These are phyloP conservation scores for Sistotremastrum suecicum DNA, from an alignment of 768 basidiomycete genomes.

Conservation along the genomic window DNA sequence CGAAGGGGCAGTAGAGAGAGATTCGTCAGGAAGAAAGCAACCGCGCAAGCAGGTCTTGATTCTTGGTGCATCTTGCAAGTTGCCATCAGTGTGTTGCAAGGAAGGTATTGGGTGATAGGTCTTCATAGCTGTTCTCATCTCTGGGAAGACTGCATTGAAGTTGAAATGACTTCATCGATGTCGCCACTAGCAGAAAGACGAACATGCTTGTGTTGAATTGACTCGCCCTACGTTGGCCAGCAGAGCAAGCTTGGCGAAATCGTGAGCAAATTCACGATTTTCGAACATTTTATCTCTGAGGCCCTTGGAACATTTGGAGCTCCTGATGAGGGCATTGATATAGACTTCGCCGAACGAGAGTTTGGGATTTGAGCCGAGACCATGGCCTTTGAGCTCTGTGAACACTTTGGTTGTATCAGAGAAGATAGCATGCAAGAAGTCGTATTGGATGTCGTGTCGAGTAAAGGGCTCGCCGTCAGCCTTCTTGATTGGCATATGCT, in stretches of 20 bases:
- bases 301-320: constrained; percentile 53
- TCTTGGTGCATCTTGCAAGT: constrained; percentile 65
- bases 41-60: constrained; percentile 65
- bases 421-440: constrained; percentile 73
- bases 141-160: constrained; percentile 46
- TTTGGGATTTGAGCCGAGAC: constrained; percentile 24
- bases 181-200: constrained; percentile 15
- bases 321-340: constrained; percentile 63
- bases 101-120: constrained; percentile 70
- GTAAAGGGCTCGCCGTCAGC: constrained; percentile 53
- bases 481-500: constrained; percentile 60
- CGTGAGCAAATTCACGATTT: constrained; percentile 43
- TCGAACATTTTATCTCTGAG: constrained; percentile 62
- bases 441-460: constrained; percentile 60
- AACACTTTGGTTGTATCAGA: constrained; percentile 50
- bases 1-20: constrained; percentile 28
- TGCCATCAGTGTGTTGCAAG: constrained; percentile 52
- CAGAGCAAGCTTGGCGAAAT: constrained; percentile 63
- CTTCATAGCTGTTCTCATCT: constrained; percentile 64
- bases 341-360: constrained; percentile 77
- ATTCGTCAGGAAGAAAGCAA: constrained; percentile 38
- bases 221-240: constrained; percentile 69
- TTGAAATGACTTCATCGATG: background rate
- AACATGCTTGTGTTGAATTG: constrained; percentile 73
- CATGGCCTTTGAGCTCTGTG: constrained; percentile 43